These are phyloP conservation scores for Saitozyma podzolica DNA, from an alignment of 768 basidiomycete genomes.

Conservation along the genomic window DNA sequence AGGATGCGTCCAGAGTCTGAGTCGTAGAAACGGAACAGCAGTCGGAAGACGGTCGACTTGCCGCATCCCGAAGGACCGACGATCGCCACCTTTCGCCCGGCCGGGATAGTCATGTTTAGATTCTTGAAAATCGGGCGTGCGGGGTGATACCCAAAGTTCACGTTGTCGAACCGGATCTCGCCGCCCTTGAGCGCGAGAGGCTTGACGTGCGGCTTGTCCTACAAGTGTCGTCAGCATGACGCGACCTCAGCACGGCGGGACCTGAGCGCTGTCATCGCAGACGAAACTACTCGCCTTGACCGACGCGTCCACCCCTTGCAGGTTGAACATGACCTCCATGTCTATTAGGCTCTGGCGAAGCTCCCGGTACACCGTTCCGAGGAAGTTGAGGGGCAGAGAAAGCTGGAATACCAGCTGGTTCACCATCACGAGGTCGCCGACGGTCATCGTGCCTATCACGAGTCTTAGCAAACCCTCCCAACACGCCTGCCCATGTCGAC, in stretches of 20 bases:
- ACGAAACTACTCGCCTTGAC: constrained; percentile 58
- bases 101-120: constrained; percentile 86
- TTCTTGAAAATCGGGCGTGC: constrained; percentile 85
- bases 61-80: constrained; percentile 97
- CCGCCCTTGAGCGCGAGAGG: constrained; percentile 75
- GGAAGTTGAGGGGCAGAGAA: constrained; percentile 91
- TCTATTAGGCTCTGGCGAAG: constrained; percentile 92
- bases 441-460: constrained; percentile 88
- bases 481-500: constrained; percentile 19
- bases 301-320: constrained; percentile 76
- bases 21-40: constrained; percentile 92
- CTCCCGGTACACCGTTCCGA: constrained; percentile 94
- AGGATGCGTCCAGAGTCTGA: constrained; percentile 76
- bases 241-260: neutral
- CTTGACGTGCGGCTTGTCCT: constrained; percentile 71
- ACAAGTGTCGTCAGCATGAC: neutral
- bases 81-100: constrained; percentile 94
- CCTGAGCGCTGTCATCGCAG: neutral
- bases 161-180: constrained; percentile 87
- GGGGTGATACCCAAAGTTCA: constrained; percentile 88
- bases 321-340: constrained; percentile 92
- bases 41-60: constrained; percentile 92
- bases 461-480: neutral
- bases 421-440: constrained; percentile 98
- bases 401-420: constrained; percentile 98